phyloP scores from a whole-genome alignment of 2,329 filamentous ascomycete genomes.

The Apiospora arundinis region DNA sequence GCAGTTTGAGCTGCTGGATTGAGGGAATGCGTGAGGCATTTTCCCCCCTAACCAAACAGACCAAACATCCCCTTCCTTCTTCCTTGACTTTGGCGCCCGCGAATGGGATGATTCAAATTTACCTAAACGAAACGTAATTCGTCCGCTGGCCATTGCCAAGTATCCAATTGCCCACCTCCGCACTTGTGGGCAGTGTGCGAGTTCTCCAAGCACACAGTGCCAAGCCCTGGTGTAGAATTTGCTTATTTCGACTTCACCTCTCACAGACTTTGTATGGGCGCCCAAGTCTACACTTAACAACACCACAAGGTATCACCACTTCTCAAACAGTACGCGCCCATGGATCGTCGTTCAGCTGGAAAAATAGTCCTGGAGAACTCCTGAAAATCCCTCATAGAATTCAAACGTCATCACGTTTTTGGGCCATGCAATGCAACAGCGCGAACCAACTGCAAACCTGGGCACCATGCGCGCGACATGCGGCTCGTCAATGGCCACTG shows the following conservation, averaged over 20 bases:
- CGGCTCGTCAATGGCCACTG: background rate
- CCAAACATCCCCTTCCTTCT: background rate
- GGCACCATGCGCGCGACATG: background rate
- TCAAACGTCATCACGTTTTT: background rate
- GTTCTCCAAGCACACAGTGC: background rate
- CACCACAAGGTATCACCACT: background rate
- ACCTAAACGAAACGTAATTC: background rate
- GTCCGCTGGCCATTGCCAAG: background rate
- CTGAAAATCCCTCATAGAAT: background rate
- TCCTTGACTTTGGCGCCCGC: background rate
- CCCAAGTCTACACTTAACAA: background rate
- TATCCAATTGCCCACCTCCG: background rate
- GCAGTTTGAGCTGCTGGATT: background rate
- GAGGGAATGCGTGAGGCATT: background rate
- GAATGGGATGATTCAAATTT: background rate
- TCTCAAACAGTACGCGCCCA: background rate
- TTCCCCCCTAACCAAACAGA: too few species aligned
- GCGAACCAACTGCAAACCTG: background rate
- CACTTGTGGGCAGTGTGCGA: background rate
- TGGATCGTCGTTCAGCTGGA: background rate
- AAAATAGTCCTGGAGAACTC: background rate
- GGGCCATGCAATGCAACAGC: background rate
- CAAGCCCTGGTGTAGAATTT: background rate
- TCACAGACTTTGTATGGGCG: background rate
- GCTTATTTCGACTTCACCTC: background rate